A percentile compares a stretch with the other conserved stretches of the same genome.
Conservation (phyloP, 805 yeast species). For the Ogataea trehaloabstinens region DNA sequence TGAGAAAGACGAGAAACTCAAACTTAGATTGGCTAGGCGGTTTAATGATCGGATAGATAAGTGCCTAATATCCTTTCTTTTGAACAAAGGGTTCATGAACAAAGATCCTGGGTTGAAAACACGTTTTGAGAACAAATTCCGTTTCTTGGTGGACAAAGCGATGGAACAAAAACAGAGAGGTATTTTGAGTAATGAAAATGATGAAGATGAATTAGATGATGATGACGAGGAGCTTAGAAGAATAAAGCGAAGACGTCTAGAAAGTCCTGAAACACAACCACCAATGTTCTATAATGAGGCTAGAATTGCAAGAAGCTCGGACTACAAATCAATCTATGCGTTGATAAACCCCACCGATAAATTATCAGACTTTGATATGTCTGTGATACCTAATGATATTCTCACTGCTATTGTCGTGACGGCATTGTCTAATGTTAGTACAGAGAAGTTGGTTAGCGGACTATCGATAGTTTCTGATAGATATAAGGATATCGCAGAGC, state of each 20-base stretch:
- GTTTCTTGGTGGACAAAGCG: conserved; percentile 29
- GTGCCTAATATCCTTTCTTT: conserved; percentile 30
- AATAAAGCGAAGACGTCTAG: conserved; percentile 23
- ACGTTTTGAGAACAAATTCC: conserved; percentile 34
- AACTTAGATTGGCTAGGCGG: conserved; percentile 30
- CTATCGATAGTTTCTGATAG: conserved; percentile 68
- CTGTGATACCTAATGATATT: conserved; percentile 61
- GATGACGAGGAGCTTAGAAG: conserved; percentile 20
- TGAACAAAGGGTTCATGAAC: conserved; percentile 32
- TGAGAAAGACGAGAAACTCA: conserved; percentile 33
- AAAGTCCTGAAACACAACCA: conserved; percentile 16
- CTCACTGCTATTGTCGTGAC: conserved; percentile 63
- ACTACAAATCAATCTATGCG: conserved; percentile 66
- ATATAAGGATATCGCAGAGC: conserved; percentile 33
- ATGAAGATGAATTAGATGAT: conserved; percentile 46
- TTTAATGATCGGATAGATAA: conserved; percentile 37
- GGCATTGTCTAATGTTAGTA: conserved; percentile 58
- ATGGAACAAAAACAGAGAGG: conserved; percentile 29
- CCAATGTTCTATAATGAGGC: conserved; percentile 28
- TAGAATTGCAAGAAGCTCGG: conserved; percentile 36
- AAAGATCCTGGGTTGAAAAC: conserved; percentile 30
- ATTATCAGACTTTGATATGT: conserved; percentile 63
- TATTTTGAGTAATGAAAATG: conserved; percentile 39
- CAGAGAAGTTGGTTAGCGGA: conserved; percentile 57
- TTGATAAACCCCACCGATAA: conserved; percentile 62